These are phyloP conservation scores for Stereum hirsutum DNA, from an alignment of 1,284 basidiomycete genomes.

Conservation along the genomic window DNA sequence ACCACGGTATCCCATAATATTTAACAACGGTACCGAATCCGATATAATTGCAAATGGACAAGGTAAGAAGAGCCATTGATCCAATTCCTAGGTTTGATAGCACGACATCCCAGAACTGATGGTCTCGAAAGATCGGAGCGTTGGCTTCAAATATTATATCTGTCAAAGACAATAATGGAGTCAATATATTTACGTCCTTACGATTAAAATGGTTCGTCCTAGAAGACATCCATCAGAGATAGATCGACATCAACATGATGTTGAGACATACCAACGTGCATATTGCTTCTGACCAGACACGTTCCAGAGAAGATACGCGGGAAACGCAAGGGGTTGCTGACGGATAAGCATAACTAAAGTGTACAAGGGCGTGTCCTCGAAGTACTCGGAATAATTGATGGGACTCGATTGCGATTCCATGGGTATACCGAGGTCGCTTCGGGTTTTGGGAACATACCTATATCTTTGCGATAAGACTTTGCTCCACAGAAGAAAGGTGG, in stretches of 20 bases:
- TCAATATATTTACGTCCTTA: constrained; percentile 18
- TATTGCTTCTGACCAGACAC: constrained; percentile 61
- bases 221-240: too few relatives aligned
- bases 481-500: too few relatives aligned
- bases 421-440: constrained; percentile 37
- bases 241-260: too few relatives aligned
- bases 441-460: constrained; percentile 51
- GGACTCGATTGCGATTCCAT: constrained; percentile 8
- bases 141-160: constrained; percentile 27
- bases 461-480: too few relatives aligned
- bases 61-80: constrained; percentile 34
- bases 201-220: constrained; percentile 55
- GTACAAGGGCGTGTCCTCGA: constrained; percentile 52
- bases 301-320: constrained; percentile 59
- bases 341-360: constrained; percentile 42
- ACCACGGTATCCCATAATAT: constrained; percentile 50
- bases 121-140: constrained; percentile 43
- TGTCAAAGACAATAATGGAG: not conserved
- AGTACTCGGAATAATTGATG: constrained; percentile 44
- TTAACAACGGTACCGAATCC: constrained; percentile 35
- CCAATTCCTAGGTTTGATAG: constrained; percentile 46
- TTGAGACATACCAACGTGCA: too few relatives aligned
- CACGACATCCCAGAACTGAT: constrained; percentile 41
- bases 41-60: constrained; percentile 20
- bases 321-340: constrained; percentile 73